phyloP scores from a whole-genome alignment of 1,284 basidiomycete species.

The Ceratobasidium papillatum region DNA sequence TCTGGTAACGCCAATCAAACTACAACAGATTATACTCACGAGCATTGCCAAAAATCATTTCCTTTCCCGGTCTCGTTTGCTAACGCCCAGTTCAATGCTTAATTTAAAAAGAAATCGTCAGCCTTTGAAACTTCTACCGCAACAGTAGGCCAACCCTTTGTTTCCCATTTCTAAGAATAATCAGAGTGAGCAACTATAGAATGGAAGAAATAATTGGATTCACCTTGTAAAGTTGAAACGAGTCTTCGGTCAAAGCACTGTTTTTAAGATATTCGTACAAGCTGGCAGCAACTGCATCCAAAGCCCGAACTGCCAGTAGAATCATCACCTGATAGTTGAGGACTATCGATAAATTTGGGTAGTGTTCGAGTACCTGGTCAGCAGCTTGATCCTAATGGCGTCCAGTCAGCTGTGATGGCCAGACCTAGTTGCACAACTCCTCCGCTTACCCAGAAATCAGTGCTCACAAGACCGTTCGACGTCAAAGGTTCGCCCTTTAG shows the following conservation, averaged over 20 bases:
- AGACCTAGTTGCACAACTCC: neutral
- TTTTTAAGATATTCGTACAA: conserved; percentile 21
- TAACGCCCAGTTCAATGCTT: conserved; percentile 31
- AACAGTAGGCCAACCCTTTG: neutral
- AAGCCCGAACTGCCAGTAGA: conserved; percentile 21
- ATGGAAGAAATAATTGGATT: neutral
- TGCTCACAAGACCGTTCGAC: conserved; percentile 9
- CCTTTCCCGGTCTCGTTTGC: conserved; percentile 36
- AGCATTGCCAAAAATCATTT: conserved; percentile 32
- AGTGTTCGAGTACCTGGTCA: conserved; percentile 16
- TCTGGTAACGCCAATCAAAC: neutral
- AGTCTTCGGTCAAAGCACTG: conserved; percentile 32
- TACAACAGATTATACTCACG: neutral
- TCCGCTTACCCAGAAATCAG: conserved; percentile 23
- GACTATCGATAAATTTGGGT: conserved; percentile 19
- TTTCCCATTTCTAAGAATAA: conserved; percentile 32
- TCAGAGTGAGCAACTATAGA: neutral
- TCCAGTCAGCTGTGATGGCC: neutral
- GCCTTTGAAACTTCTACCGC: neutral
- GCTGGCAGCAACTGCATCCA: conserved; percentile 24
- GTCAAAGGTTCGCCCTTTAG: conserved; percentile 19
- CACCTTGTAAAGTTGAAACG: conserved; percentile 31
- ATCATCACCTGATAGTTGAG: conserved; percentile 38
- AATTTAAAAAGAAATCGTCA: neutral
- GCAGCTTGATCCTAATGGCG: conserved; percentile 8